Conservation (phyloP, 2,329 filamentous ascomycete genomes). For the Cladosporium sp. region DNA sequence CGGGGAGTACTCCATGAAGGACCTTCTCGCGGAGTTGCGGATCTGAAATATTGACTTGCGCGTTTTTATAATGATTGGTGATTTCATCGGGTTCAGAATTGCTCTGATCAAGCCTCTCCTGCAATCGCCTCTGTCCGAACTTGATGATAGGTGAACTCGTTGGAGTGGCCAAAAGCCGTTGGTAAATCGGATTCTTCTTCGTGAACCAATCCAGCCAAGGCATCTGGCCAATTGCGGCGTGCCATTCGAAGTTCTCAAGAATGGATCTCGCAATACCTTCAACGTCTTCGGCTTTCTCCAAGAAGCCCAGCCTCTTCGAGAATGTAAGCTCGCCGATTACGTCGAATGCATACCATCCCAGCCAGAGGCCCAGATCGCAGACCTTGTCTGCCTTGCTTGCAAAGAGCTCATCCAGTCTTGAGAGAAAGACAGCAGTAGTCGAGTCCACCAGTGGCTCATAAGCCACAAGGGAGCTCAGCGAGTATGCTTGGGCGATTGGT, state of each 20-base stretch:
- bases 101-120: constrained; percentile 18
- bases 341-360: constrained; percentile 79
- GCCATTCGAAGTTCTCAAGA: constrained; percentile 23
- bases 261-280: constrained; percentile 11
- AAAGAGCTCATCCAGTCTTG: constrained; percentile 43
- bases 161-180: constrained; percentile 20
- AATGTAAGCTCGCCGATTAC: constrained; percentile 58
- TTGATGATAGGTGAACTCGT: constrained; percentile 20
- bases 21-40: constrained; percentile 19
- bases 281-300: constrained; percentile 18
- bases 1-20: constrained; percentile 18
- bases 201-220: constrained; percentile 26
- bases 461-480: constrained; percentile 64
- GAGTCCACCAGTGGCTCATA: constrained; percentile 76
- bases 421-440: constrained; percentile 65
- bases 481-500: constrained; percentile 23
- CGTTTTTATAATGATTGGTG: not conserved
- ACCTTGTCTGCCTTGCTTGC: constrained; percentile 48
- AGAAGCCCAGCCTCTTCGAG: constrained; percentile 32
- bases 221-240: constrained; percentile 26
- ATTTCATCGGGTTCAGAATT: not conserved
- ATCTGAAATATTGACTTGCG: constrained; percentile 12
- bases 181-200: constrained; percentile 23
- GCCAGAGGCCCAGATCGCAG: constrained; percentile 66
- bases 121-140: constrained; percentile 22